These are phyloP conservation scores for Cordyceps javanica DNA, from an alignment of 2,329 filamentous ascomycete species.

Conservation along the genomic window DNA sequence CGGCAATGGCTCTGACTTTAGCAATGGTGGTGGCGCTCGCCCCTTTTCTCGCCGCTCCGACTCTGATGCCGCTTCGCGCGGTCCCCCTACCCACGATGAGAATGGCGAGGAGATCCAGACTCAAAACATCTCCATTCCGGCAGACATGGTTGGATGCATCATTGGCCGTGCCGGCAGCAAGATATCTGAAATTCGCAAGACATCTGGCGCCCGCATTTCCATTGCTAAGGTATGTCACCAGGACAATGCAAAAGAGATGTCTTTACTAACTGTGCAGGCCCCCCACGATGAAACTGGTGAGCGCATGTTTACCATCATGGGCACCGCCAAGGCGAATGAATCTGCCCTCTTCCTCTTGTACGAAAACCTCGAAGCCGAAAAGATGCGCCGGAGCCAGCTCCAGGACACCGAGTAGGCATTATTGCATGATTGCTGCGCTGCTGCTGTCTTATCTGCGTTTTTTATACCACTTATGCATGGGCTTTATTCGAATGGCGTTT, in stretches of 20 bases:
- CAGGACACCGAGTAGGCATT: conserved; percentile 44
- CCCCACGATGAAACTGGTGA: conserved; percentile 96
- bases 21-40: conserved; percentile 59
- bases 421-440: conserved; percentile 8
- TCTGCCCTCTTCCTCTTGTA: conserved; percentile 93
- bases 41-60: conserved; percentile 74
- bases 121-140: conserved; percentile 98
- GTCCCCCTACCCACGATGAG: conserved; percentile 83
- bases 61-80: conserved; percentile 72
- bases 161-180: conserved; percentile 93
- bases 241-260: neutral
- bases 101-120: conserved; percentile 97
- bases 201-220: conserved; percentile 91
- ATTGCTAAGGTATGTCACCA: conserved; percentile 64
- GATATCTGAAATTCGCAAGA: conserved; percentile 98
- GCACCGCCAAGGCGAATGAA: conserved; percentile 88
- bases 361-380: conserved; percentile 98
- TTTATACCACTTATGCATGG: conserved; percentile 23
- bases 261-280: conserved; percentile 32
- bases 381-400: conserved; percentile 91
- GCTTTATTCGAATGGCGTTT: conserved; percentile 43
- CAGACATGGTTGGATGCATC: conserved; percentile 99
- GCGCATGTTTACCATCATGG: conserved; percentile 99
- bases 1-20: conserved; percentile 96
- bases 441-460: conserved; percentile 18